Base-by-base conservation (phyloP, 208 protist species). In the Trypanosomatidae sp. region DNA sequence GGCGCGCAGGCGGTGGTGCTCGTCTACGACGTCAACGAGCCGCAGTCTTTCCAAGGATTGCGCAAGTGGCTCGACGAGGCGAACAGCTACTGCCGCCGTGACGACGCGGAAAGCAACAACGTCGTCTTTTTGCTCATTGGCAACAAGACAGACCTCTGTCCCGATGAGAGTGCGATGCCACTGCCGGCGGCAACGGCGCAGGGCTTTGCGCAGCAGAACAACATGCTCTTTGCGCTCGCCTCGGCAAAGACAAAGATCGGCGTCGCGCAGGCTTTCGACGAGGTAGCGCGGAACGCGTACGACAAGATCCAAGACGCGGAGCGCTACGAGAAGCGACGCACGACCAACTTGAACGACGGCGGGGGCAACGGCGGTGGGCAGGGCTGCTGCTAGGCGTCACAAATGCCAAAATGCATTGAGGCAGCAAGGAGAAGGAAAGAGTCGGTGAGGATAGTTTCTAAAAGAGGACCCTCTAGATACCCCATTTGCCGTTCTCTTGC, bases 21-120 rank as follows among this genome's bases (percentile, higher is more conserved):
- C 4, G 92, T 98, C 53, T 98, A 96, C 85, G 95, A 98, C 67
- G 86, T 97, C 52, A 95, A 80, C 62, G 83, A 92, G 59, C 76
- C 75, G 5, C 52, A 88, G 60, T 77, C 88, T 13, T 98, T 97
- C 72, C n/a, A n/a, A n/a, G n/a, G n/a, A n/a, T n/a, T n/a, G n/a
- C n/a, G n/a, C n/a, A n/a, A 83, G 68, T 97, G 93, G 92, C 66
- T 97, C 13, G 82, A 93, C 9, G 91, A 95, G 73, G 80, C 89
- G 22, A 74, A 83, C 25, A 73, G 58, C 47, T 96, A 95, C 78
- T 83, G 85, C 74, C 62, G 73, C 41, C 71, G 74, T n/a, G 77
- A 77, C 60, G 83, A 76, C 46, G 62, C 44, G 17, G 83, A 81
- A 62, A 66, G 72, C 25, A 69, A 70, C 41, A 73, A 78, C n/a